These are phyloP conservation scores for Forsythia suspensa DNA, from an alignment of 257 asterid genomes.

Conservation along the genomic window DNA sequence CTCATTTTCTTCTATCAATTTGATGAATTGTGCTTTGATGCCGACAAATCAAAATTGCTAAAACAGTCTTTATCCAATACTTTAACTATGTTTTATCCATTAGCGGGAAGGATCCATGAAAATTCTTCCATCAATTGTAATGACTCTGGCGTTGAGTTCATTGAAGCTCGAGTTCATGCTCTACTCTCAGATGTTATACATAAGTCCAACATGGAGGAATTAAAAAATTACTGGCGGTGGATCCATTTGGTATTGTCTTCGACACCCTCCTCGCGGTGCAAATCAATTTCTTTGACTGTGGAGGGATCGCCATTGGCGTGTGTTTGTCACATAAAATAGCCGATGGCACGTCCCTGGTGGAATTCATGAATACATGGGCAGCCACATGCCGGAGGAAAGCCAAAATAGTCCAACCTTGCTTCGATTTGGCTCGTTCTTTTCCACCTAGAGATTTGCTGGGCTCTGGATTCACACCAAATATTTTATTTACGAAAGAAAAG, in stretches of 20 bases:
- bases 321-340: too few relatives aligned
- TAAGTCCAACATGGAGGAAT: constrained; percentile 7
- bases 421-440: too few relatives aligned
- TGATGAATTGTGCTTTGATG: not conserved
- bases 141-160: constrained; percentile 35
- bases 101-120: constrained; percentile 32
- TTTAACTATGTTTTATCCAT: constrained; percentile 34
- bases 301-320: too few relatives aligned
- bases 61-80: constrained; percentile 37
- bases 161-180: constrained; percentile 29
- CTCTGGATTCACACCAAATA: too few relatives aligned
- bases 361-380: too few relatives aligned
- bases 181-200: not conserved
- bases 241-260: not conserved
- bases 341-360: too few relatives aligned
- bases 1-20: constrained; percentile 9
- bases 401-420: too few relatives aligned
- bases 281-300: too few relatives aligned
- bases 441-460: too few relatives aligned
- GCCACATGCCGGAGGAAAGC: too few relatives aligned
- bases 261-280: too few relatives aligned
- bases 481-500: too few relatives aligned
- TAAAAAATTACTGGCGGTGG: constrained; percentile 18
- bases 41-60: constrained; percentile 7
- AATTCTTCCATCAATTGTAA: constrained; percentile 31